phyloP scores from a whole-genome alignment of 495 filamentous ascomycete species.

The Polyplosphaeria fusca region DNA sequence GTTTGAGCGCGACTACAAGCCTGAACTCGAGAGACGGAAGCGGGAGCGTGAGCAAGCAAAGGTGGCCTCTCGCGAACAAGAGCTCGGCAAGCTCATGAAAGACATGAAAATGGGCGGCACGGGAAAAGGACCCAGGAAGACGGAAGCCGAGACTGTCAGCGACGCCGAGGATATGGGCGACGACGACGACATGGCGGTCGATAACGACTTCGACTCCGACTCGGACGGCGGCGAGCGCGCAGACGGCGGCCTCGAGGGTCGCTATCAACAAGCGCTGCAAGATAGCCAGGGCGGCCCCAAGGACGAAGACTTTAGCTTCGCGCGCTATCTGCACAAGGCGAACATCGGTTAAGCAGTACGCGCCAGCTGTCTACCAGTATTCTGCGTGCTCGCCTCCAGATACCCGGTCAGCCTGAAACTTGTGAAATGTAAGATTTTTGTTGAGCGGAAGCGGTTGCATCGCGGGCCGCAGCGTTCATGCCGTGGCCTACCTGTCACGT shows the following conservation, averaged over 20 bases:
- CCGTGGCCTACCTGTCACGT: too few relatives aligned
- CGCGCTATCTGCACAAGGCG: constrained; percentile 50
- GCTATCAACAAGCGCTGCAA: constrained; percentile 59
- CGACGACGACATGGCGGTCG: constrained; percentile 40
- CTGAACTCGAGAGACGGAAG: constrained; percentile 78
- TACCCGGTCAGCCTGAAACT: constrained; percentile 3
- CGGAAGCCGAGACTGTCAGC: constrained; percentile 54
- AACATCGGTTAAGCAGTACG: constrained; percentile 29
- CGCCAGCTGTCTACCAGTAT: too few relatives aligned
- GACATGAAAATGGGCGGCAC: constrained; percentile 73
- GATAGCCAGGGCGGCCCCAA: constrained; percentile 44
- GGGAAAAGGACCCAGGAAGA: constrained; percentile 26
- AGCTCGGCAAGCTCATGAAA: constrained; percentile 88
- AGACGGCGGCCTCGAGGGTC: constrained; percentile 51
- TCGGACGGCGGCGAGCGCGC: constrained; percentile 20
- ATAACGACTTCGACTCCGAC: constrained; percentile 47
- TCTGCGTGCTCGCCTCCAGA: constrained; percentile 10
- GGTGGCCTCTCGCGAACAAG: constrained; percentile 65
- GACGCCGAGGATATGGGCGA: constrained; percentile 58
- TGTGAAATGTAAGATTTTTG: constrained; percentile 6
- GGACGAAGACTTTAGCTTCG: constrained; percentile 57
- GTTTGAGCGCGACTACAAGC: constrained; percentile 87
- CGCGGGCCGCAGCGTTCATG: constrained; percentile 7
- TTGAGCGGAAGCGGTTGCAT: constrained; percentile 3
- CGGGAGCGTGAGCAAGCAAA: constrained; percentile 72